These are phyloP conservation scores for Blastobotrys ciferrii DNA, from an alignment of 1,139 yeast species.

Conservation along the genomic window DNA sequence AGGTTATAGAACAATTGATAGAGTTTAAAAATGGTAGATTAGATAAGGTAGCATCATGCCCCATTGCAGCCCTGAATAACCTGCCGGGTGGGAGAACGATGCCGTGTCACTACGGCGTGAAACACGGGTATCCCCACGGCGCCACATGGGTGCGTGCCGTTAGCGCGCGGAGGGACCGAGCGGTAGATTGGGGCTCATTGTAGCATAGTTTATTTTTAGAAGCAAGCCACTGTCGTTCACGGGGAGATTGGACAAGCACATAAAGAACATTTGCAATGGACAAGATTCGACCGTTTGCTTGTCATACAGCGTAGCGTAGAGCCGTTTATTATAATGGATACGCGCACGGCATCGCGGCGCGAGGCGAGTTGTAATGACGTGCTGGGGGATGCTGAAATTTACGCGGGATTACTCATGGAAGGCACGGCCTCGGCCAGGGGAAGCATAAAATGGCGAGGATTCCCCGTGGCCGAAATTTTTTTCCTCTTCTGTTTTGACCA, in stretches of 20 bases:
- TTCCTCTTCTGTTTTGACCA: constrained; percentile 5
- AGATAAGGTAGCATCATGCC: too few species aligned
- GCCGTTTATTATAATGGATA: neutral
- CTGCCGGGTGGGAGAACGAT: neutral
- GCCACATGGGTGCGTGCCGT: neutral
- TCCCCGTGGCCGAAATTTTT: constrained; percentile 6
- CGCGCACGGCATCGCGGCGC: constrained; percentile 5
- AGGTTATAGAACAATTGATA: too few species aligned
- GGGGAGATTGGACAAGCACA: too few species aligned
- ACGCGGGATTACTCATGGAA: constrained; percentile 5
- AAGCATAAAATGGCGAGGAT: constrained; percentile 7
- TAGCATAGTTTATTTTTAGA: neutral
- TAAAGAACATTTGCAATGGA: too few species aligned
- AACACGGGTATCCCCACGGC: neutral
- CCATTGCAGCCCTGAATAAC: too few species aligned
- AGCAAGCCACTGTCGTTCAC: neutral
- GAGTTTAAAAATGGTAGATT: too few species aligned
- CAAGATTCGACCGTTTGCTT: too few species aligned
- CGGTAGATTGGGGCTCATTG: too few species aligned
- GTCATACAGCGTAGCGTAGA: too few species aligned
- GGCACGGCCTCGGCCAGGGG: constrained; percentile 3
- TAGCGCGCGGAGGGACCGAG: neutral
- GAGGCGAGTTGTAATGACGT: constrained; percentile 6
- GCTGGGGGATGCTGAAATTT: constrained; percentile 4
- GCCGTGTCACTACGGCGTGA: neutral